A percentile compares a stretch with the other conserved stretches of the same genome.
Evolutionary conservation across 192 early-diverging fungal species (phyloP).

Genomic region (Coemansia sp.): DNA sequence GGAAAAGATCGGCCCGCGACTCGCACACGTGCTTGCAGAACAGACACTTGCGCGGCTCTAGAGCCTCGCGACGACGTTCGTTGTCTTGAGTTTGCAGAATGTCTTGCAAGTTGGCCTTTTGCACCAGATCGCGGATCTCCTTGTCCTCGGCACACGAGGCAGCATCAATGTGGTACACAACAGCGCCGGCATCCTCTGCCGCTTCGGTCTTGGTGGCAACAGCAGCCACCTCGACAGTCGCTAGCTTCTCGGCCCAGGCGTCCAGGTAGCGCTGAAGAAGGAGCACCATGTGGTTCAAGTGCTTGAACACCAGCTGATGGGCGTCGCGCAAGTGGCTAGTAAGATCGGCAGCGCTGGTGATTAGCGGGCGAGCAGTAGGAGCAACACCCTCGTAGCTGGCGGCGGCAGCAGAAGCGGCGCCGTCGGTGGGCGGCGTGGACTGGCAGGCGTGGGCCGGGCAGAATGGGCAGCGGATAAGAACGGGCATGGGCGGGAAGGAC

Average conservation of each 20-base stretch:
- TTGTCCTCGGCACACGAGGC: conserved; percentile 55
- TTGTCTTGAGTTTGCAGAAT: conserved; percentile 68
- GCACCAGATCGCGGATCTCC: conserved; percentile 67
- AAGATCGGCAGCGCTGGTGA: conserved; percentile 61
- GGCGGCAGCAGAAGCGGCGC: conserved; percentile 19
- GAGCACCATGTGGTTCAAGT: conserved; percentile 74
- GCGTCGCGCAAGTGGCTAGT: conserved; percentile 60
- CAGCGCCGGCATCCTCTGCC: conserved; percentile 5
- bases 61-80: conserved; percentile 66
- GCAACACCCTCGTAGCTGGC: background rate
- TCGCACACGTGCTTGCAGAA: conserved; percentile 83
- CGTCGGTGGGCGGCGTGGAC: no score
- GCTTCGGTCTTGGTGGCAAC: conserved; percentile 7
- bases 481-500: conserved; percentile 43
- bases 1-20: conserved; percentile 68
- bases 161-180: conserved; percentile 54
- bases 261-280: conserved; percentile 69
- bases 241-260: conserved; percentile 62
- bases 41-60: conserved; percentile 74
- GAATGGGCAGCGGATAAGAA: conserved; percentile 68
- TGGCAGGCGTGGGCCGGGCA: conserved; percentile 38
- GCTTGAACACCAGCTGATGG: conserved; percentile 64
- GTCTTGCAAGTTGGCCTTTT: conserved; percentile 64
- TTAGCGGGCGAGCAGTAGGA: conserved; percentile 4
- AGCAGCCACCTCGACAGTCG: conserved; percentile 9